Base-by-base conservation (phyloP, 805 yeast genomes). In the Scheffersomyces lignosus region DNA sequence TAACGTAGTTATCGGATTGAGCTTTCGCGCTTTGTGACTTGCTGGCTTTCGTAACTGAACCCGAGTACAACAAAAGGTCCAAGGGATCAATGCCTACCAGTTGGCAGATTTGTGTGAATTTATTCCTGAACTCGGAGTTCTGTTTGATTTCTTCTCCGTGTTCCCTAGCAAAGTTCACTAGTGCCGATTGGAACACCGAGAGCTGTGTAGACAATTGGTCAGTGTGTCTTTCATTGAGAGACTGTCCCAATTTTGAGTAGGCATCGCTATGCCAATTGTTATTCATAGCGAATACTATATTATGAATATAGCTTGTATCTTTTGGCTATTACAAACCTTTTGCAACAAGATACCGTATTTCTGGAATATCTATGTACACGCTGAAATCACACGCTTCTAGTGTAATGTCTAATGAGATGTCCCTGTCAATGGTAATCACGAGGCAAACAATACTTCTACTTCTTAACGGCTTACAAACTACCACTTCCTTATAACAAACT, bases 21-120 rank as follows among this genome's bases (percentile, higher is more conserved):
- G 52, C 12, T 52, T 45, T 33, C 51, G 58, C 18, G 29, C 31
- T 35, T 3, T 31, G 13, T 9, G 27, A 18, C 15, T 29, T 10
- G 9, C 10, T 20, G 7, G 24, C 10, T 7, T 20, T 20, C 24
- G 24, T 7, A 7, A 20, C 9, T 20, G 73, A 53, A 54, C 64
- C 44, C n/a, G 53, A 50, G 40, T 44, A 44, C 4, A 60, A 45
- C 35, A 52, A 34, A 25, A 66, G 53, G 36, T 67, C 73, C 20
- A 90, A 57, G 0, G 96, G 93, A 56, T 90, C 96, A 14, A 89
- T 81, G 1, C 96, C 96, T 18, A 89, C 81, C 47, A 81, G 77
- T 3, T 75, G 66, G 51, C 96, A 88, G 66, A 90, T 81, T 40
- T 76, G 74, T 25, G 87, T 79, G 57, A 89, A 87, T 53, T 86